Evolutionary conservation across 148 eudicot genomes (phyloP).

Genomic region (Agrostemma githago): DNA sequence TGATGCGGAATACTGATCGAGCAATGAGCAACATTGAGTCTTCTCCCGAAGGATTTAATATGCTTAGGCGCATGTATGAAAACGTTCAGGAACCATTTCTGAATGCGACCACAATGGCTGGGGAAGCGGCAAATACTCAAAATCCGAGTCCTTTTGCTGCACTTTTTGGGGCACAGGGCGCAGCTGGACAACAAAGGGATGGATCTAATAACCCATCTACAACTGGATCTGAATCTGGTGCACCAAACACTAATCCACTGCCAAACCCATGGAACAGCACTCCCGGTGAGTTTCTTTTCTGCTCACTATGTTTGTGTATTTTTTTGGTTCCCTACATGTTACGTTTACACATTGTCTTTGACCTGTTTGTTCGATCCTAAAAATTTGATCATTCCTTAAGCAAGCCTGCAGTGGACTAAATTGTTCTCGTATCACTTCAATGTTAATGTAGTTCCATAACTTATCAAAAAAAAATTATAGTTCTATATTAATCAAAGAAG

Average conservation of each 20-base stretch:
- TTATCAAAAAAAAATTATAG: too few species aligned
- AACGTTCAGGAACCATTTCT: slow-evolving; percentile 96
- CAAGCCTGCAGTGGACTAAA: not conserved
- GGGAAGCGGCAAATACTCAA: slow-evolving; percentile 50
- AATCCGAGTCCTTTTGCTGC: slow-evolving; percentile 83
- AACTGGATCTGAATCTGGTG: slow-evolving; percentile 58
- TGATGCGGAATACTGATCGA: slow-evolving; percentile 99
- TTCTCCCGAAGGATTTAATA: slow-evolving; percentile 96
- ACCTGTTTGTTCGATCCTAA: not conserved
- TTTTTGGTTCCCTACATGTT: slow-evolving; percentile 7
- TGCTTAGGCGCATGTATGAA: slow-evolving; percentile 98
- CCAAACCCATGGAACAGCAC: slow-evolving; percentile 80
- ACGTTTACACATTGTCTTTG: not conserved
- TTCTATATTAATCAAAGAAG: not conserved
- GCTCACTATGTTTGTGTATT: not conserved
- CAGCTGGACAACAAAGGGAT: slow-evolving; percentile 53
- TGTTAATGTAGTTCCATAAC: not conserved
- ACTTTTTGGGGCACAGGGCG: slow-evolving; percentile 71
- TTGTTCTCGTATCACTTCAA: not conserved
- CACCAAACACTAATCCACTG: slow-evolving; percentile 79
- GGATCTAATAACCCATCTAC: slow-evolving; percentile 55
- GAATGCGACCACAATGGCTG: slow-evolving; percentile 84
- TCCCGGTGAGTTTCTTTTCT: slow-evolving; percentile 48
- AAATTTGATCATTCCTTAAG: not conserved
- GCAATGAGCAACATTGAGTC: slow-evolving; percentile 99